phyloP scores from a whole-genome alignment of 2,329 filamentous ascomycete species.

The Anthostomella pinea region DNA sequence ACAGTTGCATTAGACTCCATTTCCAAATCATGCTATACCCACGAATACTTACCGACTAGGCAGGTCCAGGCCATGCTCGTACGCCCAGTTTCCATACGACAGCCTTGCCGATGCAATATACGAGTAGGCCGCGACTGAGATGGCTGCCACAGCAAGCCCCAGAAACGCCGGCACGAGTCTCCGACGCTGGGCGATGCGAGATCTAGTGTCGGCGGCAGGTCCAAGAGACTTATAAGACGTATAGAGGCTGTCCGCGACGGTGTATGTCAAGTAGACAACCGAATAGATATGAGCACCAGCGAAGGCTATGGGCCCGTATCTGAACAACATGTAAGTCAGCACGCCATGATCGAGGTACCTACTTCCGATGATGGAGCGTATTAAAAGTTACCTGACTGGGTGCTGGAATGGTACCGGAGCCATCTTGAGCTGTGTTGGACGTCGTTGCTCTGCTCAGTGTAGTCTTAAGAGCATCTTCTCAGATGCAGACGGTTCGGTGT shows the following conservation, averaged over 20 bases:
- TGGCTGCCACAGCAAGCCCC: conserved; percentile 29
- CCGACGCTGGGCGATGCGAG: conserved; percentile 32
- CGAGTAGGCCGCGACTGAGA: conserved; percentile 30
- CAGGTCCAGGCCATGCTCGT: conserved; percentile 33
- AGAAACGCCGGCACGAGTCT: conserved; percentile 34
- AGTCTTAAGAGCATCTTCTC: no score
- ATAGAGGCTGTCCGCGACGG: conserved; percentile 32
- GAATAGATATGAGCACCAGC: conserved; percentile 28
- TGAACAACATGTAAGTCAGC: conserved; percentile 19
- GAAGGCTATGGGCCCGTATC: conserved; percentile 31
- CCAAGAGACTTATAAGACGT: conserved; percentile 34
- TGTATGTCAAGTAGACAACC: conserved; percentile 32
- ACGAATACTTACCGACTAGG: conserved; percentile 25
- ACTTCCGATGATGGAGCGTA: no score
- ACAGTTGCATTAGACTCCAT: conserved; percentile 8
- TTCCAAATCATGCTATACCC: neutral
- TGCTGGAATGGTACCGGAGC: conserved; percentile 29
- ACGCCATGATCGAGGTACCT: neutral
- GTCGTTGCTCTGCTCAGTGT: no score
- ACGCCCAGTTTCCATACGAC: conserved; percentile 39
- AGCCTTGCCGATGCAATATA: conserved; percentile 29
- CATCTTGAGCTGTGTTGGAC: conserved; percentile 22
- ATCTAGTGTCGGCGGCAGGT: conserved; percentile 36
- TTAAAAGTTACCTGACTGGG: conserved; percentile 28
- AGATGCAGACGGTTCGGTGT: neutral